Base-by-base conservation (phyloP, 2,329 filamentous ascomycete species). In the Lasiodiplodia sp. region DNA sequence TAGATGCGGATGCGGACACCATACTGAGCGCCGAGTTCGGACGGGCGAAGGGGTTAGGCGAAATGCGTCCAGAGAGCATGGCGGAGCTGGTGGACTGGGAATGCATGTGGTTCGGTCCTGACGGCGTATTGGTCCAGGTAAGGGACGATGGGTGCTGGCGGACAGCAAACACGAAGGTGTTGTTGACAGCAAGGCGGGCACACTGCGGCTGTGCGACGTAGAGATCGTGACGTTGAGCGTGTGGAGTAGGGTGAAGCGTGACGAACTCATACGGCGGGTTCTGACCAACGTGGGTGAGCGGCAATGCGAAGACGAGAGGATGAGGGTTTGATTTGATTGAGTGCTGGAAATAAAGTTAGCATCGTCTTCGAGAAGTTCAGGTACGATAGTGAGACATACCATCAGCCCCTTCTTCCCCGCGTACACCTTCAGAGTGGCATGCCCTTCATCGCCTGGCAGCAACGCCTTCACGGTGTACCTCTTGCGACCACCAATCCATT, bases 161-260 rank as follows among this genome's bases (percentile, higher is more conserved):
- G 70, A 99, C 92, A 66, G 92, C 92, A 79, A 99, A 99, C 34
- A 99, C 95, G 77, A 97, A 99, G 0, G 96, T 99, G 78, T 99
- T 98, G 83, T 98, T 97, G 68, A 97, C 85, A 1, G 93, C 94
- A 34, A 99, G 85, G 31, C 90, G 89, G 72, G 91, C 87, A 78
- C 96, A 99, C 79, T 99, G 96, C 1, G 96, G 96, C 77, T 98
- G 96, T 55, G 94, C 92, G 71, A 99, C 92, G 79, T 99, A 99
- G 69, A 99, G 90, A 78, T 99, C 96, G 79, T 99, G 94, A 52
- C 95, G 89, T 77, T 97, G 94, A n/a, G 96, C 96, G 78, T 99
- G 96, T 10, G 96, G 96, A 2, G 96, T 99, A 8, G 96, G 96
- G 78, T 99, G 96, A 4, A 96, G 89, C 49, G 91, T 91, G 56